phyloP scores from a whole-genome alignment of 108 stramenopile species.

The Nitzschia sp. region DNA sequence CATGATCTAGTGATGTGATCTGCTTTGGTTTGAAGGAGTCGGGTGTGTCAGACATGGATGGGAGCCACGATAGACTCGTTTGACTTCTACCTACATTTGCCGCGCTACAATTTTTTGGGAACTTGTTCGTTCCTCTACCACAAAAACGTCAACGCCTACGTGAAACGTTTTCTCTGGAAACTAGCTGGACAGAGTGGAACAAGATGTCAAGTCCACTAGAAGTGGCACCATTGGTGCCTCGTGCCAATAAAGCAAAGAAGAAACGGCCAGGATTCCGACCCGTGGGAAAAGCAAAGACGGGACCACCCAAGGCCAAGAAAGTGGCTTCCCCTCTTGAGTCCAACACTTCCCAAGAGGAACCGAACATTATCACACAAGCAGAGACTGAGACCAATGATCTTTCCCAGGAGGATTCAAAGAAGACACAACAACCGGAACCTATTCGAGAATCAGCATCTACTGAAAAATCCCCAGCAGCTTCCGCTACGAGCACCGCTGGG shows the following conservation, averaged over 20 bases:
- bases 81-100: neutral
- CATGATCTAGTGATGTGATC: no score
- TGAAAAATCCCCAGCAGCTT: neutral
- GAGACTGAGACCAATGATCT: neutral
- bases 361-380: neutral
- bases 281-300: slow-evolving; percentile 8
- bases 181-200: neutral
- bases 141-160: neutral
- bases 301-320: no score
- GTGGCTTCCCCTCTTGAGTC: no score
- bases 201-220: slow-evolving; percentile 7
- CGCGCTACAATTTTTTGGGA: neutral
- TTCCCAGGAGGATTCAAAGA: neutral
- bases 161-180: neutral
- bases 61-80: neutral
- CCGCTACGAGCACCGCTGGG: neutral
- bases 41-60: neutral
- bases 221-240: slow-evolving; percentile 28
- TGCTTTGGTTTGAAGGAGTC: no score
- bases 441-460: neutral
- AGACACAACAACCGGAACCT: neutral
- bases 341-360: neutral
- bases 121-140: neutral
- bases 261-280: slow-evolving; percentile 31
- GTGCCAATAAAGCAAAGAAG: slow-evolving; percentile 32